Evolutionary conservation across 2,329 filamentous ascomycete genomes (phyloP), one percentile per base, ranked within the genome.

Genomic region (Calonectria henricotiae): DNA sequence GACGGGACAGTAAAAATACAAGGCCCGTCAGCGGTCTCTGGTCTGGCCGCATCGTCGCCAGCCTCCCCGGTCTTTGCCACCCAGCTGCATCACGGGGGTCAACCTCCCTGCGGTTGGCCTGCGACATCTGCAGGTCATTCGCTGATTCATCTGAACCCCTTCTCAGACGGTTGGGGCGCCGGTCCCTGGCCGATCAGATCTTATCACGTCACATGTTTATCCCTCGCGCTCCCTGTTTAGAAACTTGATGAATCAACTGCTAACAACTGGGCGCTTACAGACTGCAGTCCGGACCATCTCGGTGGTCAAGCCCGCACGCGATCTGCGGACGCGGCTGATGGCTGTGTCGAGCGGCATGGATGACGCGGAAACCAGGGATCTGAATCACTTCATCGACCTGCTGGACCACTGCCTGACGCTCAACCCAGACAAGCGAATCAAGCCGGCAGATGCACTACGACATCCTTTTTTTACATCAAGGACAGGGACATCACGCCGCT

Each of bases 371-470:
- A 85, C 89, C 44, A 93, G 92, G 80, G 94, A 98, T 77, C 85
- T 98, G 71, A 91, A 92, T 69, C 87, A 92, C 64, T 98, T 99
- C 82, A 88, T 94, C 75, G 95, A 98, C 82, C 85, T 99, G 60
- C 84, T 99, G 68, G 95, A 98, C 79, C 92, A 93, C 66, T 98
- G 95, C 80, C 86, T 99, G 73, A 91, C 92, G 69, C 88, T 98
- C 73, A 98, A 98, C 79, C 94, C 96, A 0, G 95, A 98, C 81
- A 97, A 97, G 86, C 90, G 96, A 72, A 93, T 96, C 78, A 96
- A 93, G 55, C 94, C 96, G 0, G 86, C 89, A 15, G 95, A 98
- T 78, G 96, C 96, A 60, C 85, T 98, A 76, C 92, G 91, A 79
- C 96, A 98, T 85, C 93, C 93, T 1, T 98, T 98, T 82, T 94